Percentiles rank a stretch among this genome's conserved stretches.
Evolutionary conservation across 495 filamentous ascomycete species (phyloP).

Genomic region (Patellaria atrata): DNA sequence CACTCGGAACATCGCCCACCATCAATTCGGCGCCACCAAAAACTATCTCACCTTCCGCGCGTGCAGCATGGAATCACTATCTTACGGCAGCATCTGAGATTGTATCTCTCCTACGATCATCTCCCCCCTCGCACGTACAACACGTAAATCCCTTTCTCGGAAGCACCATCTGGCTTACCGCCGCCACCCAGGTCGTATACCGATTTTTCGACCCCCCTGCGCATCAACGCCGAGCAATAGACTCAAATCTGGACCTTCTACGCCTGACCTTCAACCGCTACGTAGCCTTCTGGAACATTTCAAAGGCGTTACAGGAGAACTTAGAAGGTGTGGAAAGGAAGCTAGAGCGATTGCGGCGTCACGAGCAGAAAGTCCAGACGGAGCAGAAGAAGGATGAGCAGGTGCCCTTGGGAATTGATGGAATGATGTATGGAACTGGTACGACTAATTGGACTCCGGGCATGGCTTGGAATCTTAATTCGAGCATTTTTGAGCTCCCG

Average conservation of each 20-base stretch:
- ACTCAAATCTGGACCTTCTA: constrained; percentile 3
- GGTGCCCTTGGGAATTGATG: no score
- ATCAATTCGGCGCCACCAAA: no score
- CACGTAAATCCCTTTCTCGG: constrained; percentile 2
- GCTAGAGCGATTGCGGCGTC: constrained; percentile 1
- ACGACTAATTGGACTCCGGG: no score
- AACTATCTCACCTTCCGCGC: no score
- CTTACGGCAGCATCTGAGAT: constrained; percentile 1
- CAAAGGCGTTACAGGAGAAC: constrained; percentile 3
- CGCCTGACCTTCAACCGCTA: constrained; percentile 1
- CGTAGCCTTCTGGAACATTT: constrained; percentile 4
- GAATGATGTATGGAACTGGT: no score
- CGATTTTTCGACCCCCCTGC: background rate
- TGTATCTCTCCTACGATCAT: background rate
- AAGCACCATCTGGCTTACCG: background rate
- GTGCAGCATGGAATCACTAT: background rate
- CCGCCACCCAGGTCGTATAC: background rate
- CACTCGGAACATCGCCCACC: no score
- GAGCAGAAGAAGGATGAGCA: no score
- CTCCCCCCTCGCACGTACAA: background rate
- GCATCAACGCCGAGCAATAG: background rate
- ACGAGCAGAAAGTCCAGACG: no score
- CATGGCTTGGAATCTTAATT: no score
- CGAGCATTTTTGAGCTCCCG: no score
- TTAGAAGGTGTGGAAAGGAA: background rate